phyloP scores from a whole-genome alignment of 805 yeast species.

The Sugiyamaella chiloensis region DNA sequence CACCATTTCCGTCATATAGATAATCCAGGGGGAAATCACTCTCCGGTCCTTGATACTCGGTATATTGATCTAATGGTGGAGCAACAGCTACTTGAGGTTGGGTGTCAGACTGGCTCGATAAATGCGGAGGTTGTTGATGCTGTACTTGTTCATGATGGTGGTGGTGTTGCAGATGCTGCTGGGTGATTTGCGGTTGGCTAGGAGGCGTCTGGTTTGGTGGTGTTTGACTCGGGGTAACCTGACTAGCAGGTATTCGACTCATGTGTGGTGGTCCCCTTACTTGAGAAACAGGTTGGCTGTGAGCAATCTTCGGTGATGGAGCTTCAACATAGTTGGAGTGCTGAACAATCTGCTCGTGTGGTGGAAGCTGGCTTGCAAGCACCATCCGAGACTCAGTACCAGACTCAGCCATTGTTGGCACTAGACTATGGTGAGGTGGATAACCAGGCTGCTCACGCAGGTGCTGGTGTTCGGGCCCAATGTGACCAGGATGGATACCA shows the following conservation, averaged over 20 bases:
- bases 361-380: not conserved
- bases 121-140: not conserved
- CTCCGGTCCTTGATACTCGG: slow-evolving; percentile 11
- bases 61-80: not conserved
- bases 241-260: too few relatives aligned
- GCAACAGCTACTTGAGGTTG: not conserved
- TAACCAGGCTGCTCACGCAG: not conserved
- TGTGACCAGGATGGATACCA: not conserved
- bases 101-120: not conserved
- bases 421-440: too few relatives aligned
- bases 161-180: not conserved
- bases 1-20: slow-evolving; percentile 2
- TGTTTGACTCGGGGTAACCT: too few relatives aligned
- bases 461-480: not conserved
- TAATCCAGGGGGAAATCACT: slow-evolving; percentile 30
- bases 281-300: not conserved
- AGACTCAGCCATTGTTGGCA: too few relatives aligned
- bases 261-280: too few relatives aligned
- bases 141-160: not conserved
- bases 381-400: not conserved
- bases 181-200: not conserved
- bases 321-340: not conserved
- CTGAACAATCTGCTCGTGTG: not conserved
- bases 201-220: not conserved
- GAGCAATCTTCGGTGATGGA: not conserved